Conservation (phyloP, 345 rosid genomes). For the Corchorus olitorius region DNA sequence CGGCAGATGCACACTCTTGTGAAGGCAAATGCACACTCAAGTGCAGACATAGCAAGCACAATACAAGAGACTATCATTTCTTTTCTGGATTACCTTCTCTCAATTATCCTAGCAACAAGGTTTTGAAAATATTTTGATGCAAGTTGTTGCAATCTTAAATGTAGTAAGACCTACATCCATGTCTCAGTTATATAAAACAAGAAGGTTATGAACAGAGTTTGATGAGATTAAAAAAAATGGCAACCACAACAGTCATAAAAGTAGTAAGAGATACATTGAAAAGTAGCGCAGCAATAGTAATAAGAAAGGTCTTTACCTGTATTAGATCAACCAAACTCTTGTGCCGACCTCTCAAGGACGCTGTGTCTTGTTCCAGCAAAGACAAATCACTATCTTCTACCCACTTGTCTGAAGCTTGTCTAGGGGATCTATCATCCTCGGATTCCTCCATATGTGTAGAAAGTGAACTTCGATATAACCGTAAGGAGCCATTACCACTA, state of each 20-base stretch:
- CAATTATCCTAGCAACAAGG: slow-evolving; percentile 1
- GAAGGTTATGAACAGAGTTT: slow-evolving; percentile 2
- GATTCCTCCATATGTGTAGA: slow-evolving; percentile 80
- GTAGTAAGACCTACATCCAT: background rate
- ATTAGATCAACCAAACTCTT: slow-evolving; percentile 89
- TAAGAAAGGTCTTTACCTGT: slow-evolving; percentile 52
- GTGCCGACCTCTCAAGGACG: slow-evolving; percentile 58
- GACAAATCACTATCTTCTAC: slow-evolving; percentile 26
- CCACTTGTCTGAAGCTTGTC: slow-evolving; percentile 28
- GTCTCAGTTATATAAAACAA: background rate
- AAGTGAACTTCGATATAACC: slow-evolving; percentile 53
- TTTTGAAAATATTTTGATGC: slow-evolving; percentile 2
- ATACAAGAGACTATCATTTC: background rate
- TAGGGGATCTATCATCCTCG: slow-evolving; percentile 68
- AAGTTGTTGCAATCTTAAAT: background rate
- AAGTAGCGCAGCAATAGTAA: background rate
- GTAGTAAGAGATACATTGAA: background rate
- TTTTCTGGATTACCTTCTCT: background rate
- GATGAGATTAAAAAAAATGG: background rate
- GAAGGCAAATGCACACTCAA: background rate
- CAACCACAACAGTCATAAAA: background rate
- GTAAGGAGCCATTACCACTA: slow-evolving; percentile 47
- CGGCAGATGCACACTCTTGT: background rate
- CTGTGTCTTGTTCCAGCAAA: slow-evolving; percentile 35
- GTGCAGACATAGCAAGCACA: background rate